Conservation (phyloP, 1,284 basidiomycete genomes). For the Austroboletus rostrupii region DNA sequence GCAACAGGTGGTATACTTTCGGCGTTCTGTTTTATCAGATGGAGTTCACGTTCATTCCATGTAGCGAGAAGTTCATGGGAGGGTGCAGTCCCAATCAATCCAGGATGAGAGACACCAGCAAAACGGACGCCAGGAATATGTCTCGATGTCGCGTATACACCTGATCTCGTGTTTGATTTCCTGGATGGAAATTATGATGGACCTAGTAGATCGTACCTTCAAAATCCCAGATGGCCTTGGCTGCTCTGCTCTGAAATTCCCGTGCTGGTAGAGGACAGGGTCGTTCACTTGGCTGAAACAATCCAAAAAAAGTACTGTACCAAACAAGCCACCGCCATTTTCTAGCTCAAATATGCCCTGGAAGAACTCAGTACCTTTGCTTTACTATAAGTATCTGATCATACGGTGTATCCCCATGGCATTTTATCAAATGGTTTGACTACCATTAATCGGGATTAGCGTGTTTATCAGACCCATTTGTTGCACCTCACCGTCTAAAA, state of each 20-base stretch:
- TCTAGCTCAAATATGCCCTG: conserved; percentile 72
- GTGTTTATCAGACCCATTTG: background rate
- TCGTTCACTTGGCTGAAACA: background rate
- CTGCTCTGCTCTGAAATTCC: conserved; percentile 67
- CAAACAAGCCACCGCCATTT: conserved; percentile 75
- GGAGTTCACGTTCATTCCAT: conserved; percentile 73
- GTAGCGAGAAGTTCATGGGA: conserved; percentile 66
- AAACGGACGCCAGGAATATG: conserved; percentile 71
- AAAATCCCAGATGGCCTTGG: conserved; percentile 81
- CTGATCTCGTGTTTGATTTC: conserved; percentile 1
- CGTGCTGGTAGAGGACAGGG: conserved; percentile 37
- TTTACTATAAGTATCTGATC: conserved; percentile 6
- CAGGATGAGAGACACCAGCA: conserved; percentile 74
- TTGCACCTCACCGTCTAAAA: conserved; percentile 54
- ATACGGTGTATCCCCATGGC: conserved; percentile 78
- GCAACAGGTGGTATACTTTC: conserved; percentile 63
- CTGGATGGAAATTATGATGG: background rate
- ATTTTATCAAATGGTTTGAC: conserved; percentile 71
- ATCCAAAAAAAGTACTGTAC: conserved; percentile 29
- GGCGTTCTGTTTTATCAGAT: conserved; percentile 55
- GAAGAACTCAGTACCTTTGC: background rate
- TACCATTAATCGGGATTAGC: conserved; percentile 19
- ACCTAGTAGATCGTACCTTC: conserved; percentile 40
- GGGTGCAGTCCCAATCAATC: conserved; percentile 73
- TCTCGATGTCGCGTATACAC: conserved; percentile 12